A percentile compares a stretch with the other conserved stretches of the same genome.
phyloP scores from a whole-genome alignment of 2,329 filamentous ascomycete genomes.

The Penicillium sp. region DNA sequence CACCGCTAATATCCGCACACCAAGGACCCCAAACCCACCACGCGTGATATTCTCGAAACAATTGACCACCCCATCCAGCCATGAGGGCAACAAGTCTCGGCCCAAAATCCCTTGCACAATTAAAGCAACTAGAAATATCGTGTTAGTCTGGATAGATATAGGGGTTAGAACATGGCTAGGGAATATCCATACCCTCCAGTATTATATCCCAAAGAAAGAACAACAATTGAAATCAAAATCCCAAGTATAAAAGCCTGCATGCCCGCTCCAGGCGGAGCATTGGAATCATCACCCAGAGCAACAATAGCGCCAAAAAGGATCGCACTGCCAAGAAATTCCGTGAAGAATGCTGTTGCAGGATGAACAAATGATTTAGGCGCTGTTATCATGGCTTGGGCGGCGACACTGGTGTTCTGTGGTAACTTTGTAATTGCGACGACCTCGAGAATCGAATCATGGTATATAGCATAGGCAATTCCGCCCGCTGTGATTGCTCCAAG shows the following conservation, averaged over 20 bases:
- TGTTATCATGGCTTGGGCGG: conserved; percentile 32
- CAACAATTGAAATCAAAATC: conserved; percentile 19
- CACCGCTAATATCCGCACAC: conserved; percentile 38
- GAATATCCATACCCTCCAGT: conserved; percentile 34
- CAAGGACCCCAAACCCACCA: conserved; percentile 46
- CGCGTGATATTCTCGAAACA: conserved; percentile 29
- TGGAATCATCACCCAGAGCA: conserved; percentile 48
- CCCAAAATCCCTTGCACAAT: conserved; percentile 43
- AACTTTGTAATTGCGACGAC: conserved; percentile 19
- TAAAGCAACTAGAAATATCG: conserved; percentile 34
- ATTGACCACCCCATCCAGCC: conserved; percentile 35
- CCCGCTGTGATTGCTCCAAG: conserved; percentile 41
- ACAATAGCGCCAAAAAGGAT: conserved; percentile 38
- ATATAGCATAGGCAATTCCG: conserved; percentile 40
- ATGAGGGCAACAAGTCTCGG: conserved; percentile 37
- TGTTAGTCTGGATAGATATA: neutral
- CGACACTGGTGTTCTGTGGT: conserved; percentile 21
- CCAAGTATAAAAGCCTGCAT: conserved; percentile 40
- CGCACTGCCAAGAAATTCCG: conserved; percentile 41
- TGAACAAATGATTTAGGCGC: conserved; percentile 9
- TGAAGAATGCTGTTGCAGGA: conserved; percentile 38
- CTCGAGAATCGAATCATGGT: conserved; percentile 39
- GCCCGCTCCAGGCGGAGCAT: conserved; percentile 50
- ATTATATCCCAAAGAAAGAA: conserved; percentile 37
- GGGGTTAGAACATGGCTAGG: too few species aligned